These are phyloP conservation scores for Forsythia viridissima DNA, from an alignment of 257 asterid species.

Conservation along the genomic window DNA sequence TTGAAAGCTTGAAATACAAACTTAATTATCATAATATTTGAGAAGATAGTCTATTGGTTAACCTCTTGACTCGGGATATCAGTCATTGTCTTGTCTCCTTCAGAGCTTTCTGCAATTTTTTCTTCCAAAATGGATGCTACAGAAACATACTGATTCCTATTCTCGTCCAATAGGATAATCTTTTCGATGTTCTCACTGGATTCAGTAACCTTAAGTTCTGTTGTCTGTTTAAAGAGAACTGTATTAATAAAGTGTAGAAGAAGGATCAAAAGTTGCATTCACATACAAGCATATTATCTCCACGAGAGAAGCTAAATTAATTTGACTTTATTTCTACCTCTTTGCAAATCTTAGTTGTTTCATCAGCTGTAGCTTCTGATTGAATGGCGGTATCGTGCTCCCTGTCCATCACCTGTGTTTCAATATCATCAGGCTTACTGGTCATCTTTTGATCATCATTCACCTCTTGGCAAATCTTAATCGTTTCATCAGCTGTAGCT, in stretches of 20 bases:
- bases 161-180: slow-evolving; percentile 4
- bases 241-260: not conserved
- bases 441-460: not conserved
- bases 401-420: not conserved
- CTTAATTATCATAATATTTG: not conserved
- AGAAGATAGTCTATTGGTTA: slow-evolving; percentile 8
- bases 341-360: not conserved
- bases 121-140: slow-evolving; percentile 12
- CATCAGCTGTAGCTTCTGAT: slow-evolving; percentile 16
- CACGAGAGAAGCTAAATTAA: slow-evolving; percentile 2
- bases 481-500: slow-evolving; percentile 8
- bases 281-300: not conserved
- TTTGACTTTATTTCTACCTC: slow-evolving; percentile 10
- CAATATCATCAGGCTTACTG: not conserved
- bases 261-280: not conserved
- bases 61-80: slow-evolving; percentile 28
- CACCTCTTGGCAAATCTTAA: slow-evolving; percentile 5
- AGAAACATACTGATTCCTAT: not conserved
- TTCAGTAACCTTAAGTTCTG: slow-evolving; percentile 11
- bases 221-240: slow-evolving; percentile 16
- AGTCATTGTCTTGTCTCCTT: not conserved
- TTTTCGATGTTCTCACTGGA: slow-evolving; percentile 7
- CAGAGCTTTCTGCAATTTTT: slow-evolving; percentile 14
- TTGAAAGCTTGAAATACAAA: not conserved
- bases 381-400: not conserved